These are phyloP conservation scores for Martensiomyces pterosporus DNA, from an alignment of 192 early-diverging fungal genomes.

Conservation along the genomic window DNA sequence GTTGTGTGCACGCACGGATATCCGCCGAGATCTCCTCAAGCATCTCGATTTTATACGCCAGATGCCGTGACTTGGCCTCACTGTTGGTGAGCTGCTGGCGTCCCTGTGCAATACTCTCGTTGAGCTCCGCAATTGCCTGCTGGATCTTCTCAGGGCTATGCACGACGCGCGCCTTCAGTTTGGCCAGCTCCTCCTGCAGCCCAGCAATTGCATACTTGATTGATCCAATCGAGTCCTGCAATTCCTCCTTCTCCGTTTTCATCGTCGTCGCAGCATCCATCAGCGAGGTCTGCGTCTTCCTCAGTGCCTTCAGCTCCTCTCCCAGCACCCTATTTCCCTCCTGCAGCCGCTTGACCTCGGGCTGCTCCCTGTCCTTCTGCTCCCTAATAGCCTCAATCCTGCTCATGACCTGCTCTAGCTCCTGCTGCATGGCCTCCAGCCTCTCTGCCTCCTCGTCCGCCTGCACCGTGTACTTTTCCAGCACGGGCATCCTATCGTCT, in stretches of 20 bases:
- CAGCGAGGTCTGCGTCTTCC: slow-evolving; percentile 40
- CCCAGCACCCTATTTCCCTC: slow-evolving; percentile 51
- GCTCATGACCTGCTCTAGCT: slow-evolving; percentile 55
- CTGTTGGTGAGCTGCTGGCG: slow-evolving; percentile 39
- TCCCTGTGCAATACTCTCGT: slow-evolving; percentile 30
- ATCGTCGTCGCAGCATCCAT: slow-evolving; percentile 38
- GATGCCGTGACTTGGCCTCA: slow-evolving; percentile 57
- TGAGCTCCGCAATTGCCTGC: slow-evolving; percentile 64
- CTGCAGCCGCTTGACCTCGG: slow-evolving; percentile 45
- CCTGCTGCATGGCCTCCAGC: slow-evolving; percentile 43
- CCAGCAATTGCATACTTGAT: slow-evolving; percentile 49
- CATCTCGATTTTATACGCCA: slow-evolving; percentile 53
- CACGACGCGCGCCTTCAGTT: slow-evolving; percentile 61
- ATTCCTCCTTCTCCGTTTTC: slow-evolving; percentile 52
- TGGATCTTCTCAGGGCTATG: slow-evolving; percentile 73
- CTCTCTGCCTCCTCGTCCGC: slow-evolving; percentile 49
- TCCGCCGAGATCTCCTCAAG: slow-evolving; percentile 56
- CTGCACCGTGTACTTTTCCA: slow-evolving; percentile 60
- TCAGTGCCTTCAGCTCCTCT: slow-evolving; percentile 56
- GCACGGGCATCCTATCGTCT: slow-evolving; percentile 65
- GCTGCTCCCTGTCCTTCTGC: slow-evolving; percentile 54
- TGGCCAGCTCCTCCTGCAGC: slow-evolving; percentile 46
- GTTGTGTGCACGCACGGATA: slow-evolving; percentile 51
- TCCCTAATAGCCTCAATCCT: slow-evolving; percentile 52
- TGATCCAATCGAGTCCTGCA: slow-evolving; percentile 53